Evolutionary conservation across 495 filamentous ascomycete genomes (phyloP), one percentile per base, ranked within the genome.

Genomic region (Penicillium waksmanii): DNA sequence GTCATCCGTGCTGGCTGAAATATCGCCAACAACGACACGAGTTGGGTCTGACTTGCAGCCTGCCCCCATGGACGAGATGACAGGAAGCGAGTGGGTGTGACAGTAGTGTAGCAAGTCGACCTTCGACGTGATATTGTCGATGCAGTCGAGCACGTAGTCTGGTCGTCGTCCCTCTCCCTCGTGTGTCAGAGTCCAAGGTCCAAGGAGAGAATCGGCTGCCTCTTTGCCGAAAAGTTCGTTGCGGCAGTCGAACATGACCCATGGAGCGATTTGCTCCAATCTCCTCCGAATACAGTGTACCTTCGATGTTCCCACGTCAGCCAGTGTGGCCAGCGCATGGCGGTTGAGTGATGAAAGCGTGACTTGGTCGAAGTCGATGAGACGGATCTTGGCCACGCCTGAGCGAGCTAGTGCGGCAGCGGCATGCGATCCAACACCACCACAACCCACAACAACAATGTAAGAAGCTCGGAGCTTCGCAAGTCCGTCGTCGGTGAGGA

Each of bases 331-430:
- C 1, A 99, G 87, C 3, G 95, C 93, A 71, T 99, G 95, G 48
- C 95, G 83, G 73, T 99, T 99, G 44, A 99, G 77, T 2, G 90
- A 94, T 50, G 90, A 95, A 3, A 99, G 81, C 0, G 92, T 93
- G 25, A 97, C 96, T 80, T 99, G 95, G 75, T 99, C 95, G 69
- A 99, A 99, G 71, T 99, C 95, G 63, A 99, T 88, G 25, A 99
- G 84, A 2, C 96, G 89, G 53, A 99, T 84, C 54, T 86, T 87
- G 33, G 87, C 84, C 18, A 96, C 92, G 19, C 95, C 96, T 1
- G 93, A 97, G 23, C 95, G 89, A 7, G 93, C 86, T 15, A 99
- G 84, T 18, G 96, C 89, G 3, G 92, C 87, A 11, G 88, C 85
- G 43, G 91, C 91, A 77, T 97, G 96, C 1, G 92, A 96, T 56